Base-by-base conservation (phyloP, 73 alveolate genomes). In the Blepharisma stoltei region DNA sequence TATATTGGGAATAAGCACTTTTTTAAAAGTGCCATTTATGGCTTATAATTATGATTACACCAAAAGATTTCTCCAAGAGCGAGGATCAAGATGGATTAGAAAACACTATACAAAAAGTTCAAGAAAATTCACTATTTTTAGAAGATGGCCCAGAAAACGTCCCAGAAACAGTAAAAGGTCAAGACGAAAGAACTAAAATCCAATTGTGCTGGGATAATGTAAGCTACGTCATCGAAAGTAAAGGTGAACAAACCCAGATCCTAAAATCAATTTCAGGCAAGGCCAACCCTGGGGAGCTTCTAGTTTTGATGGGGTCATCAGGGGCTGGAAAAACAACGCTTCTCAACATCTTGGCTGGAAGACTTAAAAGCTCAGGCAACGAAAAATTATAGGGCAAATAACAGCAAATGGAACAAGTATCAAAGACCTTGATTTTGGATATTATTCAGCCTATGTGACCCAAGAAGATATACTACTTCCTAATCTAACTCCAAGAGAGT, bases 301-400 rank as follows among this genome's bases (percentile, higher is more conserved):
- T 82, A 45, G 66, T 80, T 6, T 49, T 70, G 11, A 38, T 80
- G 20, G 82, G 82, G 46, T 70, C 73, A 6, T 68, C 86, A 68
- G 83, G 83, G 20, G 78, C 79, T 55, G 90, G 90, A 3, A 83
- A 83, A 77, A 83, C 90, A 6, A 83, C 90, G 4, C 73, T 83
- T 25, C 49, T 83, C 20, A 77, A 76, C 82, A 60, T 55, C 71
- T 27, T 83, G 54, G 41, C 86, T 5, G 83, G 83, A 25, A 53
- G 87, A 49, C 48, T 84, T 8, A 25, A 23, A 7, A 70, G 47
- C 14, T 44, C 70, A 32, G 54, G 46, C 38, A 79, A 68, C 9
- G 75, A n/a, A 20, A 41, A 6, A 23, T 80, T 5, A 66, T n/a
- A 32, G 90, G 83, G 1, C 50, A 78, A 50, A 65, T 78, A 25